phyloP scores from a whole-genome alignment of 75 land plant genomes.

The Azolla pinnata region DNA sequence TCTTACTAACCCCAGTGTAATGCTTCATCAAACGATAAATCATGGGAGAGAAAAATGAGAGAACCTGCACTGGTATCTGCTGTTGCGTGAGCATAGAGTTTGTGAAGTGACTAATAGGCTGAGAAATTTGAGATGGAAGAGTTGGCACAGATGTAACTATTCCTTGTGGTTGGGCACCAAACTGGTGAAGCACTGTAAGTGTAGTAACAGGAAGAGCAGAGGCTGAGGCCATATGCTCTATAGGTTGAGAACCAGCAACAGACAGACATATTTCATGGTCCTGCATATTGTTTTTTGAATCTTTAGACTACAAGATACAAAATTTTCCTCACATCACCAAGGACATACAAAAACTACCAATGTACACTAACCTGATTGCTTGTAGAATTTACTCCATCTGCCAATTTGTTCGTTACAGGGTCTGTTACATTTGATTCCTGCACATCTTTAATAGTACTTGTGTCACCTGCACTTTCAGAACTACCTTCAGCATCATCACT shows the following conservation, averaged over 20 bases:
- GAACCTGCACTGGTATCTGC: no score
- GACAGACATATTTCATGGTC: no score
- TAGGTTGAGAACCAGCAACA: no score
- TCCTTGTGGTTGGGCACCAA: slow-evolving; percentile 15
- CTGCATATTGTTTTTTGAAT: no score
- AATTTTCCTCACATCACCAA: no score
- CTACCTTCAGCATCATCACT: slow-evolving; percentile 23
- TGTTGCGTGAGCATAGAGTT: no score
- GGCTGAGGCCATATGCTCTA: slow-evolving; percentile 20
- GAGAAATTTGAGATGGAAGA: slow-evolving; percentile 7
- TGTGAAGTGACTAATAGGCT: no score
- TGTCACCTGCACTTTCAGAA: slow-evolving; percentile 9
- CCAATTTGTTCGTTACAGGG: not conserved
- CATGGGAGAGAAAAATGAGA: no score
- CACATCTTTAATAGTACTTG: slow-evolving; percentile 8
- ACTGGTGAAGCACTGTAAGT: slow-evolving; percentile 19
- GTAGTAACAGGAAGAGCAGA: slow-evolving; percentile 21
- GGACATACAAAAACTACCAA: no score
- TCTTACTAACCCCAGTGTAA: no score
- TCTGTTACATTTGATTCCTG: slow-evolving; percentile 3
- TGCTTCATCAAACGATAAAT: no score
- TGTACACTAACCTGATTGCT: not conserved
- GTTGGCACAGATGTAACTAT: slow-evolving; percentile 12
- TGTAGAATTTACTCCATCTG: not conserved
- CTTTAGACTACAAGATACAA: no score